Percentiles rank a stretch among this genome's conserved stretches.
Evolutionary conservation across 2,329 filamentous ascomycete genomes (phyloP).

Genomic region (Aspergillus persii): DNA sequence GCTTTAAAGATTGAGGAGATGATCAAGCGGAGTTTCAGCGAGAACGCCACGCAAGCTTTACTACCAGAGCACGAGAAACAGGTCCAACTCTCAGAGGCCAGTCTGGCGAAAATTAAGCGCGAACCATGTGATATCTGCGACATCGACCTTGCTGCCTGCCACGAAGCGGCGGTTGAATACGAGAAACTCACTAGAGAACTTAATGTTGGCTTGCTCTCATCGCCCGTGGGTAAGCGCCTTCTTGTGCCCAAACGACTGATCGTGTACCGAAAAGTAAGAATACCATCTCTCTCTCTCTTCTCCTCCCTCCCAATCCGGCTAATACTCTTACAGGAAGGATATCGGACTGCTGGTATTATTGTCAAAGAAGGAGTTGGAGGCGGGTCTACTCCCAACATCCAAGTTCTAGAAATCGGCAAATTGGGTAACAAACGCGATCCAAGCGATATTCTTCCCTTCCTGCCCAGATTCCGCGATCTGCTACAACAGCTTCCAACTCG

Average conservation of each 20-base stretch:
- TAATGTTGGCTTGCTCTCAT: conserved; percentile 71
- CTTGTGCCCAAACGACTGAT: conserved; percentile 74
- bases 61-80: conserved; percentile 94
- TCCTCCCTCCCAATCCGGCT: conserved; percentile 13
- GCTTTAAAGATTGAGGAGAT: conserved; percentile 98
- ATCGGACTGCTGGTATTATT: conserved; percentile 78
- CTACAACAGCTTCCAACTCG: conserved; percentile 67
- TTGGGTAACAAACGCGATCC: conserved; percentile 68
- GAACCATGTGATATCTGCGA: conserved; percentile 82
- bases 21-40: conserved; percentile 99
- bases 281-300: not conserved
- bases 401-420: conserved; percentile 74
- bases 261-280: conserved; percentile 66
- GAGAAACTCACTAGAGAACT: conserved; percentile 77
- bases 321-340: conserved; percentile 59
- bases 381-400: conserved; percentile 66
- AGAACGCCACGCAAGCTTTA: conserved; percentile 92
- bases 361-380: conserved; percentile 70
- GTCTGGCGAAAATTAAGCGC: conserved; percentile 84
- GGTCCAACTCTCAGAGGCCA: conserved; percentile 86
- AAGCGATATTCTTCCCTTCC: conserved; percentile 82
- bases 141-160: conserved; percentile 72
- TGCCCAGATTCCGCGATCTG: conserved; percentile 66
- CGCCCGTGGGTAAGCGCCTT: conserved; percentile 78
- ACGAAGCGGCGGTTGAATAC: conserved; percentile 77